phyloP scores from a whole-genome alignment of 2,329 filamentous ascomycete genomes.

The Dactylellina cionopaga region DNA sequence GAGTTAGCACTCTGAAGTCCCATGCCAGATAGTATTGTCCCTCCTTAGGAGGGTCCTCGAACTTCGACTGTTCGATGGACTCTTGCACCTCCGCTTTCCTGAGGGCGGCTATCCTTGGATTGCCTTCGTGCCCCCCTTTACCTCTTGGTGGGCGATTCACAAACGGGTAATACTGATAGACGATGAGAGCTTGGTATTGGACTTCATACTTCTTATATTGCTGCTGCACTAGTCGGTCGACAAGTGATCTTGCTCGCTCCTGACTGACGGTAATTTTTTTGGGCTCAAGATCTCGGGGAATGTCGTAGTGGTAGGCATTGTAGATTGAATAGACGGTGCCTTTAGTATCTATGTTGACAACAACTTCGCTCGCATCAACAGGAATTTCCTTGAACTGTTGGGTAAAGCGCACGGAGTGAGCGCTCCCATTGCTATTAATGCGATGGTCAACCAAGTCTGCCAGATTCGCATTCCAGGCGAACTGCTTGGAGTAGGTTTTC shows the following conservation, averaged over 20 bases:
- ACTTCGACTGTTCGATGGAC: neutral
- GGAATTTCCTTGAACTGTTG: conserved; percentile 6
- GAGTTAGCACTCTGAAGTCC: conserved; percentile 9
- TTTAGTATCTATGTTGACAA: neutral
- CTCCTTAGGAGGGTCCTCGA: neutral
- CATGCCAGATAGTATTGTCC: conserved; percentile 5
- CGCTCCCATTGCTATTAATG: neutral
- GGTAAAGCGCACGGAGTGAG: conserved; percentile 10
- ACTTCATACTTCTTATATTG: neutral
- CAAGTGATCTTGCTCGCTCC: neutral
- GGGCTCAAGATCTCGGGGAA: conserved; percentile 6
- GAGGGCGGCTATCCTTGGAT: neutral
- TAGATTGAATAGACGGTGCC: conserved; percentile 6
- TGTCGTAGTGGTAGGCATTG: conserved; percentile 1
- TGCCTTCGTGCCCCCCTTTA: neutral
- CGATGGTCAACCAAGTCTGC: conserved; percentile 13
- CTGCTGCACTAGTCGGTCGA: neutral
- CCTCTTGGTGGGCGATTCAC: conserved; percentile 5
- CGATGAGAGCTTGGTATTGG: conserved; percentile 4
- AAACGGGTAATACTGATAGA: conserved; percentile 5
- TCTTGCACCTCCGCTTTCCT: neutral
- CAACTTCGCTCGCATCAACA: conserved; percentile 7
- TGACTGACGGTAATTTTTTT: neutral
- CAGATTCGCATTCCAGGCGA: conserved; percentile 7
- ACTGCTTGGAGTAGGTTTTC: conserved; percentile 12